Percentiles rank a stretch among this genome's conserved stretches.
Conservation (phyloP, 2,329 filamentous ascomycete species). For the Cladophialophora bantiana region DNA sequence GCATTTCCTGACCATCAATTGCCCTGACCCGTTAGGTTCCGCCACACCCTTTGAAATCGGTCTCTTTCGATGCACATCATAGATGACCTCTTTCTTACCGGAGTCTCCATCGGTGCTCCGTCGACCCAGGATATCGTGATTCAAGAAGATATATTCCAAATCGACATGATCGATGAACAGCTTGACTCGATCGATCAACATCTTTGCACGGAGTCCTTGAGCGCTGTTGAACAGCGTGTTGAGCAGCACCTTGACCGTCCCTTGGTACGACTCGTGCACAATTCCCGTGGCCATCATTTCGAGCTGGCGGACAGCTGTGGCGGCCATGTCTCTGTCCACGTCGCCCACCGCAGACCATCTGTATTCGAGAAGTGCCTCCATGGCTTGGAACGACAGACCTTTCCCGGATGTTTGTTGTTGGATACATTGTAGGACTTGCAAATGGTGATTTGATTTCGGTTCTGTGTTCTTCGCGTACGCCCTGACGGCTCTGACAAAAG, state of each 20-base stretch:
- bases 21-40: slow-evolving; percentile 21
- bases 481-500: slow-evolving; percentile 51
- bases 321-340: slow-evolving; percentile 34
- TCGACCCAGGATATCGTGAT: slow-evolving; percentile 60
- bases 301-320: slow-evolving; percentile 34
- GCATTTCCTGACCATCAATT: slow-evolving; percentile 37
- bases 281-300: slow-evolving; percentile 40
- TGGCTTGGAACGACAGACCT: slow-evolving; percentile 35
- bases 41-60: slow-evolving; percentile 29
- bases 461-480: slow-evolving; percentile 50
- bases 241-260: slow-evolving; percentile 69
- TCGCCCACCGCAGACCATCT: slow-evolving; percentile 41
- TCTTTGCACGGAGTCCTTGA: slow-evolving; percentile 67
- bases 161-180: slow-evolving; percentile 55
- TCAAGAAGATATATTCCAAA: slow-evolving; percentile 36
- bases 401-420: slow-evolving; percentile 41
- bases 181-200: slow-evolving; percentile 67
- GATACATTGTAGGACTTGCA: slow-evolving; percentile 60
- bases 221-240: slow-evolving; percentile 70
- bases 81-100: slow-evolving; percentile 25
- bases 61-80: slow-evolving; percentile 39
- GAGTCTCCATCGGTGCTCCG: background rate
- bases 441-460: slow-evolving; percentile 64
- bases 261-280: slow-evolving; percentile 38
- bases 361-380: slow-evolving; percentile 38